Evolutionary conservation across 345 rosid species (phyloP).

Genomic region (Lepidium aucheri): DNA sequence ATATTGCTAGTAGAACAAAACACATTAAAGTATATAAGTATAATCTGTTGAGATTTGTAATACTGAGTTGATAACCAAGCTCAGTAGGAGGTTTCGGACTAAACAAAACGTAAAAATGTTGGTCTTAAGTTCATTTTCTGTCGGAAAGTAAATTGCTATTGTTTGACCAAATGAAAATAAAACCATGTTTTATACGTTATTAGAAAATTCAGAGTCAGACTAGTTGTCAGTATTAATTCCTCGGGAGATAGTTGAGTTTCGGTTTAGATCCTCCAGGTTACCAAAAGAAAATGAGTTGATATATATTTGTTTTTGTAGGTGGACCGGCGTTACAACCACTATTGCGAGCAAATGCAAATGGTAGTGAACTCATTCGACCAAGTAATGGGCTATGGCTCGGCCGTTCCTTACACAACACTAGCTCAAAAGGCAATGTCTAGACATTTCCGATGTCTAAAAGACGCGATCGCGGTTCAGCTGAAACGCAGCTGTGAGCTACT

Average conservation of each 20-base stretch:
- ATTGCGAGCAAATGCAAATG: conserved; percentile 90
- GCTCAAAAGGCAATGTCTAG: conserved; percentile 98
- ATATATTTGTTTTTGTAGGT: conserved; percentile 33
- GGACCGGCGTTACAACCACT: conserved; percentile 84
- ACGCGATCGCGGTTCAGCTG: conserved; percentile 68
- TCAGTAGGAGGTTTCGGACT: no score
- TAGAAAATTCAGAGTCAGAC: no score
- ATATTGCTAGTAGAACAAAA: background rate
- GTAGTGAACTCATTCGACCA: conserved; percentile 81
- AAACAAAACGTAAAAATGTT: no score
- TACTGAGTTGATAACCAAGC: background rate
- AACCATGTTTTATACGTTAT: no score
- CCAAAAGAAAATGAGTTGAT: background rate
- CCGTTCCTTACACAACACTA: conserved; percentile 70
- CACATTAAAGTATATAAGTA: background rate
- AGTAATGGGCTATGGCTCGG: conserved; percentile 74
- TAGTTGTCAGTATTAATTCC: no score
- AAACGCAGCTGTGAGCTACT: conserved; percentile 68
- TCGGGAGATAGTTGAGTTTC: no score
- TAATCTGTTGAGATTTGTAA: background rate
- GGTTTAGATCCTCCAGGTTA: background rate
- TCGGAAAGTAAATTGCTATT: no score
- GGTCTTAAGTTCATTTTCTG: no score
- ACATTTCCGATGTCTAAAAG: conserved; percentile 88
- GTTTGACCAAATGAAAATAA: no score